Evolutionary conservation across 2,329 filamentous ascomycete genomes (phyloP).

Genomic region (Graphilbum fragrans): DNA sequence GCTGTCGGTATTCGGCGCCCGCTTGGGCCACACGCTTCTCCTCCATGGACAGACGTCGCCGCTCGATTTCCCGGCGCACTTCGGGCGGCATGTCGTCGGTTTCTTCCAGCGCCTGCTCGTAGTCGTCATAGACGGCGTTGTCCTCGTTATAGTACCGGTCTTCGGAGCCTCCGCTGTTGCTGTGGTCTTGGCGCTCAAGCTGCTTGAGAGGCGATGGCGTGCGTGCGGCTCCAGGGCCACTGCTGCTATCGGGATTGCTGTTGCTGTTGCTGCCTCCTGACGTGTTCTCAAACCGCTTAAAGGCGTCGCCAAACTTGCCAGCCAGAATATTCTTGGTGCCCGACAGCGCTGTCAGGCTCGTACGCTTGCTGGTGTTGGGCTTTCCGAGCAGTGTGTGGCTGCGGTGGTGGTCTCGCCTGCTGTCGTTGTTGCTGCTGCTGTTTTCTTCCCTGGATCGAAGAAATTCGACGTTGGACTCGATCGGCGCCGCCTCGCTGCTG

Average conservation of each 20-base stretch:
- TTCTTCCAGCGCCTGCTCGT: constrained; percentile 51
- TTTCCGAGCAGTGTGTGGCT: constrained; percentile 20
- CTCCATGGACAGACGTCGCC: constrained; percentile 69
- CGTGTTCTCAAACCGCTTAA: constrained; percentile 70
- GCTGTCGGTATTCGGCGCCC: constrained; percentile 74
- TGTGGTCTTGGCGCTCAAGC: constrained; percentile 38
- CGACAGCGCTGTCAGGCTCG: constrained; percentile 60
- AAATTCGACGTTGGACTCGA: constrained; percentile 73
- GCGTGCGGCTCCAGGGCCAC: constrained; percentile 19
- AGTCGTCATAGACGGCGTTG: constrained; percentile 55
- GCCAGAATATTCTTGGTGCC: constrained; percentile 73
- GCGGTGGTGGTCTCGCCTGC: neutral
- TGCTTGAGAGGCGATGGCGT: constrained; percentile 38
- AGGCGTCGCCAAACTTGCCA: constrained; percentile 85
- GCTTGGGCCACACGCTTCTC: constrained; percentile 82
- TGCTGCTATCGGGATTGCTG: constrained; percentile 19
- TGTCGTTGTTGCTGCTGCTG: constrained; percentile 42
- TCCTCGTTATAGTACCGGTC: constrained; percentile 46
- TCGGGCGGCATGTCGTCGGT: constrained; percentile 70
- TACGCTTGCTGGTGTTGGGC: constrained; percentile 54
- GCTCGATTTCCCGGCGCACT: constrained; percentile 80
- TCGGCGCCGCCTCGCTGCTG: constrained; percentile 45
- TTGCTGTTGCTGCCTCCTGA: constrained; percentile 14
- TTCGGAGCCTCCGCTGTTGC: constrained; percentile 64
- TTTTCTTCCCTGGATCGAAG: constrained; percentile 45